phyloP scores from a whole-genome alignment of 768 basidiomycete genomes.

The Termitomyces sp. region DNA sequence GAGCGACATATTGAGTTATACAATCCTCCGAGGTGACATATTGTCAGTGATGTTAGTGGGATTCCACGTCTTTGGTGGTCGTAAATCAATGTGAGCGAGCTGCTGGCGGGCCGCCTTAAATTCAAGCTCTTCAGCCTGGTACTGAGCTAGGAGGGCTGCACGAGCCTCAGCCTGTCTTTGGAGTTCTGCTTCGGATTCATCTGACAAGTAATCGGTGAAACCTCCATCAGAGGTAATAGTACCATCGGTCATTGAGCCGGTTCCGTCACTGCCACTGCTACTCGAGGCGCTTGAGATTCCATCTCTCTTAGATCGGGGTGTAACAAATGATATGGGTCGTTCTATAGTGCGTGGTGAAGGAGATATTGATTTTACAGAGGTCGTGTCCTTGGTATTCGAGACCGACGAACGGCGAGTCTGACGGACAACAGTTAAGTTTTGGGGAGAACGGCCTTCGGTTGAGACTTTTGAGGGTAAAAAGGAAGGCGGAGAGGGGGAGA shows the following conservation, averaged over 20 bases:
- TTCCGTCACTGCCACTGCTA: conserved; percentile 57
- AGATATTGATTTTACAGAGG: conserved; percentile 12
- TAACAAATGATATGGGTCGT: conserved; percentile 20
- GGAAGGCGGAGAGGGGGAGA: conserved; percentile 35
- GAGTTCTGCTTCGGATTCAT: conserved; percentile 86
- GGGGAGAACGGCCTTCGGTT: conserved; percentile 26
- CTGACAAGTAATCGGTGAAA: conserved; percentile 88
- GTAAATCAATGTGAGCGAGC: conserved; percentile 67
- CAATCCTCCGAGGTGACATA: conserved; percentile 15
- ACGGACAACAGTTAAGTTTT: conserved; percentile 14
- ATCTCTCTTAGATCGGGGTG: conserved; percentile 28
- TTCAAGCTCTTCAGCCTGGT: conserved; percentile 72
- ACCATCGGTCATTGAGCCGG: conserved; percentile 61
- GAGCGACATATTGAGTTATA: not conserved
- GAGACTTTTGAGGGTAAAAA: conserved; percentile 33
- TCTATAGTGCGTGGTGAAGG: conserved; percentile 17
- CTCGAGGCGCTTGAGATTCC: conserved; percentile 44
- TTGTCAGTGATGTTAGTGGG: conserved; percentile 38
- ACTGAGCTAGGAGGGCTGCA: conserved; percentile 75
- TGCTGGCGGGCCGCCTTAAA: conserved; percentile 78
- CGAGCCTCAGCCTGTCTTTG: conserved; percentile 81
- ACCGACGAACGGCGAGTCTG: conserved; percentile 23
- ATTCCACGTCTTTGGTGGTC: conserved; percentile 75
- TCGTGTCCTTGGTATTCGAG: conserved; percentile 15
- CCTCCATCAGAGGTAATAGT: conserved; percentile 83